phyloP scores from a whole-genome alignment of 805 yeast genomes.

The Jamesozyma lodderae region DNA sequence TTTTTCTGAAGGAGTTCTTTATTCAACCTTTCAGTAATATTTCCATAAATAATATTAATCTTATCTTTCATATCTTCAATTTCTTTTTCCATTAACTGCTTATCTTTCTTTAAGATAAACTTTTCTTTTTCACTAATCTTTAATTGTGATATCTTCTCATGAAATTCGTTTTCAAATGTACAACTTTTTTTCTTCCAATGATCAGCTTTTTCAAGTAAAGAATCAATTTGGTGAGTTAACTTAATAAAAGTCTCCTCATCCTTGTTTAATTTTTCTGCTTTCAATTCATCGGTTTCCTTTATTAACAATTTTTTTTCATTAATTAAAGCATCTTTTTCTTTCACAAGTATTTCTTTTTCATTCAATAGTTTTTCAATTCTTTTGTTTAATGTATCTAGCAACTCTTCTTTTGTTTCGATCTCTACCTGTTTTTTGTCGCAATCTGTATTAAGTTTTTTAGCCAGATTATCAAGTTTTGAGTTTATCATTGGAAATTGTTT shows the following conservation, averaged over 20 bases:
- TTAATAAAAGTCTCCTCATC: neutral
- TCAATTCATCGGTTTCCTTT: neutral
- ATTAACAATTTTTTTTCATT: neutral
- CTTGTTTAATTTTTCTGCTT: neutral
- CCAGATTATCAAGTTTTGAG: too few relatives aligned
- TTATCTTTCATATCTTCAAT: neutral
- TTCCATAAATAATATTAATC: conserved; percentile 15
- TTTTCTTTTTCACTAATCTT: neutral
- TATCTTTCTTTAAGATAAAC: neutral
- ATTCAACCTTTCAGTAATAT: conserved; percentile 16
- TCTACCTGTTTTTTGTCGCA: too few relatives aligned
- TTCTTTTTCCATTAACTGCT: neutral
- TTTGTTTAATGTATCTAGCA: neutral
- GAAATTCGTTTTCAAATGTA: neutral
- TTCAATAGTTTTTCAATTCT: neutral
- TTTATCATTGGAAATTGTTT: too few relatives aligned
- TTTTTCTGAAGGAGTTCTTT: conserved; percentile 1
- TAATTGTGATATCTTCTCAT: neutral
- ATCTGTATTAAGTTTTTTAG: too few relatives aligned
- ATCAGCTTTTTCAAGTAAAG: neutral
- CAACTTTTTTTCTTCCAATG: neutral
- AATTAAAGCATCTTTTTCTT: neutral
- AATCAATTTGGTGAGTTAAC: neutral
- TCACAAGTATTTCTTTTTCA: neutral
- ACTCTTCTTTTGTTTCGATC: too few relatives aligned